A percentile compares a stretch with the other conserved stretches of the same genome.
These are phyloP conservation scores for Fusarium sp. DNA, from an alignment of 2,329 filamentous ascomycete species.

Conservation along the genomic window DNA sequence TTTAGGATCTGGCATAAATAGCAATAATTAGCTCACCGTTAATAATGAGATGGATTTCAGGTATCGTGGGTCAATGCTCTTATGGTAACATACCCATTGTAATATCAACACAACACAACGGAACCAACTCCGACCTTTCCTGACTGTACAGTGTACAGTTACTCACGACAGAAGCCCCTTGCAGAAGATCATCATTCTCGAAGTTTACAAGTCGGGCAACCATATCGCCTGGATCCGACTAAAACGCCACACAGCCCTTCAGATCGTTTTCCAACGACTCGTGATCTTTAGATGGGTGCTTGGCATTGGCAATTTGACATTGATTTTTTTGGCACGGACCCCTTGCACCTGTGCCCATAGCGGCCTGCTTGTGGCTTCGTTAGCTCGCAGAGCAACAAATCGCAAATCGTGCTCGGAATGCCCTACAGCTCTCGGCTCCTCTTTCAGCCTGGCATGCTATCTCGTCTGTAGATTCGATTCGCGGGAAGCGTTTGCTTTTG, in stretches of 20 bases:
- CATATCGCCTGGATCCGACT: slow-evolving; percentile 29
- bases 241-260: slow-evolving; percentile 30
- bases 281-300: slow-evolving; percentile 8
- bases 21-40: slow-evolving; percentile 19
- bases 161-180: slow-evolving; percentile 13
- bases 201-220: slow-evolving; percentile 31
- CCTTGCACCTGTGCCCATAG: slow-evolving; percentile 20
- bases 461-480: slow-evolving; percentile 4
- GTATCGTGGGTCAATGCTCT: background rate
- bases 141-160: background rate
- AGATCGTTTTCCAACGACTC: slow-evolving; percentile 18
- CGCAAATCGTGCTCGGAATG: slow-evolving; percentile 31
- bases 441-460: slow-evolving; percentile 25
- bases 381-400: slow-evolving; percentile 33
- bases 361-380: slow-evolving; percentile 18
- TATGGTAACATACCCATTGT: background rate
- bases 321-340: slow-evolving; percentile 34
- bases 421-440: slow-evolving; percentile 20
- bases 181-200: slow-evolving; percentile 21
- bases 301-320: background rate
- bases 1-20: slow-evolving; percentile 17
- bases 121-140: background rate
- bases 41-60: slow-evolving; percentile 10
- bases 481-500: slow-evolving; percentile 17
- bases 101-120: slow-evolving; percentile 12